A percentile compares a stretch with the other conserved stretches of the same genome.
Conservation (phyloP, 2,329 filamentous ascomycete species). For the Lasiodiplodia sp. region DNA sequence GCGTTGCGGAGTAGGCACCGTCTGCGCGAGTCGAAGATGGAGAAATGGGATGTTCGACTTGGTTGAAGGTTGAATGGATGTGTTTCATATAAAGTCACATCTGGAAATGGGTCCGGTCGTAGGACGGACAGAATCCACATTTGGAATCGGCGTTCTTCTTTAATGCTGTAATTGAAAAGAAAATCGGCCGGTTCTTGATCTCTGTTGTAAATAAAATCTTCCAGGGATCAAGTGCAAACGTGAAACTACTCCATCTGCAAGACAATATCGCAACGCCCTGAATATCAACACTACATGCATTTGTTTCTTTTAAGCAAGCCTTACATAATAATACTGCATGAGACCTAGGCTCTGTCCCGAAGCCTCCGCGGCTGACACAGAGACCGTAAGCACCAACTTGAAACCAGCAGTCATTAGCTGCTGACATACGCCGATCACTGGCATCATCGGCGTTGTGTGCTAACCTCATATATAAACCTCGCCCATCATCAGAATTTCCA, state of each 20-base stretch:
- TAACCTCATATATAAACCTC: background rate
- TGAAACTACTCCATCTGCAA: too few species aligned
- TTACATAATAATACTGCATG: background rate
- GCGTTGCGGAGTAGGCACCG: background rate
- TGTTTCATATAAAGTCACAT: background rate
- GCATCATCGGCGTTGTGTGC: background rate
- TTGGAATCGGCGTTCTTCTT: too few species aligned
- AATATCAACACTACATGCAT: background rate
- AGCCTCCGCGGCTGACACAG: background rate
- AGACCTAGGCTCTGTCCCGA: background rate
- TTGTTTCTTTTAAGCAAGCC: background rate
- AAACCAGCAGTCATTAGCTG: background rate
- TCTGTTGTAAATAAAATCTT: too few species aligned
- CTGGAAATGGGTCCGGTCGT: too few species aligned
- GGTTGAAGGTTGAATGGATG: background rate
- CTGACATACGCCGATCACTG: background rate
- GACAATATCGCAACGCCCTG: too few species aligned
- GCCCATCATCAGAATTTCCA: background rate
- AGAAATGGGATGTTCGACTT: background rate
- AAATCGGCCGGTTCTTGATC: too few species aligned
- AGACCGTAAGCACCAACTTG: conserved; percentile 4
- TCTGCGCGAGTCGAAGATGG: background rate
- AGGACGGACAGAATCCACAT: too few species aligned
- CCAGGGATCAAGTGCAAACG: too few species aligned
- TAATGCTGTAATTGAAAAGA: too few species aligned